A percentile compares a stretch with the other conserved stretches of the same genome.
Conservation (phyloP, 2,329 filamentous ascomycete genomes). For the Talaromyces sp. region DNA sequence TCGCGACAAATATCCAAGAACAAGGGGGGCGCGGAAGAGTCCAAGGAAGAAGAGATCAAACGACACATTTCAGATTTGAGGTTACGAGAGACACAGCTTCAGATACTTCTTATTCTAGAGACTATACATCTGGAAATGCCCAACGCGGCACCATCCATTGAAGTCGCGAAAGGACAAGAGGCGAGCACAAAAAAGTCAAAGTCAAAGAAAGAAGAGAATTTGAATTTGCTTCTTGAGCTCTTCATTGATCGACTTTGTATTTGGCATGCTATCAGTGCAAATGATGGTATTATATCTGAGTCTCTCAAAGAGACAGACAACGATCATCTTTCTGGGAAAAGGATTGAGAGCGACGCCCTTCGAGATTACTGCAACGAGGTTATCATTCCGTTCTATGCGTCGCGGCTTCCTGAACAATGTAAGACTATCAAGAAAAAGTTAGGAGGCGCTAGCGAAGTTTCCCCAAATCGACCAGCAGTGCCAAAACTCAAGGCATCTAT, state of each 20-base stretch:
- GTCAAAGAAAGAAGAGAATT: constrained; percentile 41
- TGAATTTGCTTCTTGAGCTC: constrained; percentile 45
- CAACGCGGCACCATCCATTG: constrained; percentile 23
- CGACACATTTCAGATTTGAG: constrained; percentile 44
- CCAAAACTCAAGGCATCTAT: constrained; percentile 30
- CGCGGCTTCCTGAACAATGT: constrained; percentile 48
- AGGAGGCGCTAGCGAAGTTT: constrained; percentile 40
- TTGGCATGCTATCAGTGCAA: constrained; percentile 48
- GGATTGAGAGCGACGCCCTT: constrained; percentile 43
- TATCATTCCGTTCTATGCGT: constrained; percentile 49
- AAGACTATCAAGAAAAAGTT: constrained; percentile 47
- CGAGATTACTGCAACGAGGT: constrained; percentile 51
- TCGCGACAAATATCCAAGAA: constrained; percentile 31
- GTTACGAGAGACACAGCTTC: constrained; percentile 48
- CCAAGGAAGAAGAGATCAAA: constrained; percentile 39
- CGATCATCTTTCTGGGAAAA: constrained; percentile 31
- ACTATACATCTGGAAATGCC: constrained; percentile 41
- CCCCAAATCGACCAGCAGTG: constrained; percentile 30
- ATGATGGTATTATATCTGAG: constrained; percentile 33
- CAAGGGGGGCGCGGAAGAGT: constrained; percentile 25
- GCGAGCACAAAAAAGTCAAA: constrained; percentile 26
- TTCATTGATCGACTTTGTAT: constrained; percentile 50
- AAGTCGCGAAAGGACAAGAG: constrained; percentile 21
- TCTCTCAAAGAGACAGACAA: constrained; percentile 29
- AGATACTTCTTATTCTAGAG: constrained; percentile 50